phyloP scores from a whole-genome alignment of 2,329 filamentous ascomycete species.

The Cytospora schulzeri region DNA sequence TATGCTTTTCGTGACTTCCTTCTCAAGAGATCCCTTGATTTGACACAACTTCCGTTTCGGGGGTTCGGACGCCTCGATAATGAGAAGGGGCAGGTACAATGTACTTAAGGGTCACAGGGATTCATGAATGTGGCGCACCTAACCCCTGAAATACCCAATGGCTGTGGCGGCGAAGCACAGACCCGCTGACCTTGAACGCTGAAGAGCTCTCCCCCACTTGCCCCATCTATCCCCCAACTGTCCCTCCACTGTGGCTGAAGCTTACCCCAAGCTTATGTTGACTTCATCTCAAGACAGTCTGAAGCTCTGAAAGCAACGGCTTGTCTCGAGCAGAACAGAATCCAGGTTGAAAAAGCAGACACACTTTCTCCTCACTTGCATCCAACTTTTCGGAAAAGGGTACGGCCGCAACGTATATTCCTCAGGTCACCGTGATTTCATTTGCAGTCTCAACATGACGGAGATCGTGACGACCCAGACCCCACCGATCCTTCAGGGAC shows the following conservation, averaged over 20 bases:
- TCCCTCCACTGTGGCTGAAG: slow-evolving; percentile 19
- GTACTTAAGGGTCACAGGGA: not conserved
- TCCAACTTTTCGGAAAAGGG: too few relatives aligned
- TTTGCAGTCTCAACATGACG: slow-evolving; percentile 41
- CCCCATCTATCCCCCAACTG: slow-evolving; percentile 2
- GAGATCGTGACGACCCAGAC: slow-evolving; percentile 49
- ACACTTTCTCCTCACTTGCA: not conserved
- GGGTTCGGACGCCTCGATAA: too few relatives aligned
- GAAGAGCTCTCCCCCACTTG: not conserved
- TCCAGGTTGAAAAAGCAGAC: not conserved
- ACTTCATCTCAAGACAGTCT: slow-evolving; percentile 11
- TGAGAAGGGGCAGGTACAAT: not conserved
- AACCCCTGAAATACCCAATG: not conserved
- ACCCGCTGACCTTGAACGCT: too few relatives aligned
- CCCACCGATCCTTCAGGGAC: slow-evolving; percentile 50
- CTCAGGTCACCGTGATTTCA: not conserved
- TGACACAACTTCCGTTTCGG: too few relatives aligned
- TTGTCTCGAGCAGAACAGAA: not conserved
- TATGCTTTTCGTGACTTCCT: slow-evolving; percentile 2
- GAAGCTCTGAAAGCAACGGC: not conserved
- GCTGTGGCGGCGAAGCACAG: not conserved
- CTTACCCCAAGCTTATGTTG: slow-evolving; percentile 17
- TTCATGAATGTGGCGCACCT: not conserved
- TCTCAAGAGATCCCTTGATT: not conserved
- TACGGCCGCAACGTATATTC: not conserved